Conservation (phyloP, 371 early-diverging fungal species). For the Parasitella parasitica region DNA sequence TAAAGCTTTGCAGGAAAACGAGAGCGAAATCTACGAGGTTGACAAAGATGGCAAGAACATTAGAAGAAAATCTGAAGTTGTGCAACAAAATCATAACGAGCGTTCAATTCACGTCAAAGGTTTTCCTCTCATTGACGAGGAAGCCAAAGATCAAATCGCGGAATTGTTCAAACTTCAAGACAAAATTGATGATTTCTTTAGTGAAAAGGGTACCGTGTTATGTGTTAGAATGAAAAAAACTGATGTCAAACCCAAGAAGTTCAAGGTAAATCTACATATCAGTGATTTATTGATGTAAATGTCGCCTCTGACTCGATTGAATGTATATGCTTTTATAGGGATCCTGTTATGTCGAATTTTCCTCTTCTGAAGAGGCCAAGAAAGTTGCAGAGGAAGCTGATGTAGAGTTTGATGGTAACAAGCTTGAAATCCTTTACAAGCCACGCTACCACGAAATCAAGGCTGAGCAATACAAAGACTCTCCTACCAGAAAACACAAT, state of each 20-base stretch:
- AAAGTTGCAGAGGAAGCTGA: constrained; percentile 47
- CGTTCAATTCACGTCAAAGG: constrained; percentile 70
- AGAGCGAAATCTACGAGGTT: constrained; percentile 56
- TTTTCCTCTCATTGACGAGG: constrained; percentile 45
- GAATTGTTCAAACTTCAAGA: constrained; percentile 54
- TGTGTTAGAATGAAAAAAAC: constrained; percentile 66
- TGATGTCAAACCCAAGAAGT: constrained; percentile 46
- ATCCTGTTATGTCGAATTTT: constrained; percentile 65
- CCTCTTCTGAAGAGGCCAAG: constrained; percentile 48
- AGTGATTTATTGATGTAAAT: not conserved
- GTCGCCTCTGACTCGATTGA: not conserved
- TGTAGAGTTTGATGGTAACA: constrained; percentile 56
- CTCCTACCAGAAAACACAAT: constrained; percentile 8
- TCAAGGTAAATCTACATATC: constrained; percentile 23
- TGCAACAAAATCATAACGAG: constrained; percentile 38
- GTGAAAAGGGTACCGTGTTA: constrained; percentile 48
- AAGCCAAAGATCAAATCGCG: constrained; percentile 30
- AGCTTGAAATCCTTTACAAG: constrained; percentile 40
- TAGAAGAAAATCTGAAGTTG: constrained; percentile 57
- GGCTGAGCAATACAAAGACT: constrained; percentile 26
- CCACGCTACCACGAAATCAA: constrained; percentile 23
- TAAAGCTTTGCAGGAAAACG: constrained; percentile 55
- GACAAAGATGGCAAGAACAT: constrained; percentile 59
- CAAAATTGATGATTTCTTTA: constrained; percentile 59
- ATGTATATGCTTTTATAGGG: constrained; percentile 34